Evolutionary conservation across 192 early-diverging fungal genomes (phyloP), one percentile per base, ranked within the genome.

Genomic region (Podila minutissima): DNA sequence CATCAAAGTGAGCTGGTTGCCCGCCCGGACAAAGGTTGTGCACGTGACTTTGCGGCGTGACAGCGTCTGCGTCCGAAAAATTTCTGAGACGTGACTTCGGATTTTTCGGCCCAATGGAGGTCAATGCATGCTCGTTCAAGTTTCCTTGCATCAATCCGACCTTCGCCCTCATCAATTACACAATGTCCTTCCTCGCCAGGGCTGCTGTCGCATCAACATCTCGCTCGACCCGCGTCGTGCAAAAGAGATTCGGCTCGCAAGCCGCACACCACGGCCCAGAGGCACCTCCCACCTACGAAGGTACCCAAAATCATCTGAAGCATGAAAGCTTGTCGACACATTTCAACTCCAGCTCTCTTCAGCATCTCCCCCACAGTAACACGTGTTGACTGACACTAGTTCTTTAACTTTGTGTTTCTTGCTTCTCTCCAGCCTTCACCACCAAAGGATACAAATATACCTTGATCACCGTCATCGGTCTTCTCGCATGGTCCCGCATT

Each of bases 221-320:
- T 41, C 75, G 75, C 41, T 79, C 75, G 29, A 79, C 75, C 64
- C 75, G 75, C 61, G 65, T 72, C 26, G 66, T 79, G 41, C 75
- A 79, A 53, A 79, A 79, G 75, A 59, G 75, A 32, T 79, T 79
- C 70, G 75, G 66, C 35, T 79, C 75, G 13, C 75, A 79, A 4
- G 60, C 75, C 9, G 59, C 69, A 59, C 70, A 77, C 62, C 13
- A 29, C 51, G 75, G 75, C 20, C 75, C 75, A 26, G 75, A 79
- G 49, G 75, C 75, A 49, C 75, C 75, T 38, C 75, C 75, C 58
- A 79, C 75, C 46, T 49, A 72, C 10, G 75, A 79, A 72, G 70
- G 75, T 79, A 79, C 13, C 41, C 13, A 12, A 46, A 37, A 4
- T 46, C 41, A 15, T 46, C 15, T 4, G 15, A 13, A 46, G 41